Conservation (phyloP, 140 eudicot genomes). For the Erigeron philadelphicus region DNA sequence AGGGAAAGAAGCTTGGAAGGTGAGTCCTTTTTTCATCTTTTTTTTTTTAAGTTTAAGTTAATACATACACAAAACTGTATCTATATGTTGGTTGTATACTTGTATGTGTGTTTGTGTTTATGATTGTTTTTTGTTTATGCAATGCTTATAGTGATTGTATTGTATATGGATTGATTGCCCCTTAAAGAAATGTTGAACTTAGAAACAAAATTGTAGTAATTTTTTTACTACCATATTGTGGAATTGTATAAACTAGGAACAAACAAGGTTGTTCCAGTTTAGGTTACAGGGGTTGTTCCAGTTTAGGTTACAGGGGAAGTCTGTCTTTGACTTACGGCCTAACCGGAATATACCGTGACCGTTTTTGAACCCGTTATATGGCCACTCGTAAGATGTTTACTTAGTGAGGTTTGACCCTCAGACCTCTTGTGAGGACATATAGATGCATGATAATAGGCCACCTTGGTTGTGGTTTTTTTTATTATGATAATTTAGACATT, state of each 20-base stretch:
- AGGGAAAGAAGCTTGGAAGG: conserved; percentile 91
- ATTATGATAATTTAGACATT: conserved; percentile 24
- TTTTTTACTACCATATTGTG: conserved; percentile 6
- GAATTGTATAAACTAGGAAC: neutral
- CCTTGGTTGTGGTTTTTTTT: neutral
- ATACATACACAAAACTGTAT: neutral
- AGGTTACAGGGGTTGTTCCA: too few species aligned
- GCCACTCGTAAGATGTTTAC: too few species aligned
- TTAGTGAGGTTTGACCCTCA: too few species aligned
- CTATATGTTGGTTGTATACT: conserved; percentile 10
- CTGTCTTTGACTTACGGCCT: too few species aligned
- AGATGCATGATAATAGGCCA: too few species aligned
- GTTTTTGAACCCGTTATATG: too few species aligned
- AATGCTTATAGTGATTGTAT: neutral
- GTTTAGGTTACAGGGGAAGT: too few species aligned
- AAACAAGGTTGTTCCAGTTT: neutral
- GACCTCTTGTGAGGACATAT: too few species aligned
- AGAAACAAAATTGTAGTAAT: neutral
- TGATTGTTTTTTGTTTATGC: conserved; percentile 12
- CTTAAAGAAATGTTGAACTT: neutral
- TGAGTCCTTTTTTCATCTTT: conserved; percentile 19
- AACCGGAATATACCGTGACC: too few species aligned
- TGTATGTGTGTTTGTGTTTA: conserved; percentile 20
- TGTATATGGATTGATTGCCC: conserved; percentile 10
- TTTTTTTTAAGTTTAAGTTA: neutral